Conservation (phyloP, 148 eudicot species). For the Chenopodium album region DNA sequence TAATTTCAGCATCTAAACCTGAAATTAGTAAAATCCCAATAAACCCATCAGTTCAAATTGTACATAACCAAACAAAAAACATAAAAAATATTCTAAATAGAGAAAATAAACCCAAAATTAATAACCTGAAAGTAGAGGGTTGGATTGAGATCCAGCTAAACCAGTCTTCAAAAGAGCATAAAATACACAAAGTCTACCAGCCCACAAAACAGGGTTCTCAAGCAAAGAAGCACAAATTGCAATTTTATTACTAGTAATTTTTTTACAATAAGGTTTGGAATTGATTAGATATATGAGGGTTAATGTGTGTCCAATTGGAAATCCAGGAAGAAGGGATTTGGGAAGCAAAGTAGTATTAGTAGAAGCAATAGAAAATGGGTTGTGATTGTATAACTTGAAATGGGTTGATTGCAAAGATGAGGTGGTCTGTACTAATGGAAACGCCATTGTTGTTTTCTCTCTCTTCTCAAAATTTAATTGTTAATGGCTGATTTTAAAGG, state of each 20-base stretch:
- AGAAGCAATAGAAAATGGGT: slow-evolving; percentile 1
- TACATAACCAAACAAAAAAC: not conserved
- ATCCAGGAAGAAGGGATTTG: slow-evolving; percentile 40
- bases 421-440: slow-evolving; percentile 5
- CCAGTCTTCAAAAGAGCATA: slow-evolving; percentile 93
- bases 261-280: slow-evolving; percentile 13
- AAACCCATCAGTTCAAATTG: not conserved
- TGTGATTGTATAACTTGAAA: slow-evolving; percentile 11
- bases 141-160: slow-evolving; percentile 80
- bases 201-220: slow-evolving; percentile 79
- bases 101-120: not conserved
- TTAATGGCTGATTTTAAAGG: not conserved
- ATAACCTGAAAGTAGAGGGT: slow-evolving; percentile 61
- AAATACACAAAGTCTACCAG: slow-evolving; percentile 74
- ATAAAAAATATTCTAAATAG: too few relatives aligned
- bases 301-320: slow-evolving; percentile 12
- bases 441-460: slow-evolving; percentile 11
- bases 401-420: slow-evolving; percentile 19
- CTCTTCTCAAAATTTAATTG: not conserved
- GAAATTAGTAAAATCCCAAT: not conserved
- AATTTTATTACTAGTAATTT: slow-evolving; percentile 1
- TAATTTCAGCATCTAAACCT: slow-evolving; percentile 33
- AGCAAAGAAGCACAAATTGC: slow-evolving; percentile 50
- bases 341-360: slow-evolving; percentile 22
- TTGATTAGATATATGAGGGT: slow-evolving; percentile 13